phyloP scores from a whole-genome alignment of 2,329 filamentous ascomycete genomes.

The Xylaria sp. region DNA sequence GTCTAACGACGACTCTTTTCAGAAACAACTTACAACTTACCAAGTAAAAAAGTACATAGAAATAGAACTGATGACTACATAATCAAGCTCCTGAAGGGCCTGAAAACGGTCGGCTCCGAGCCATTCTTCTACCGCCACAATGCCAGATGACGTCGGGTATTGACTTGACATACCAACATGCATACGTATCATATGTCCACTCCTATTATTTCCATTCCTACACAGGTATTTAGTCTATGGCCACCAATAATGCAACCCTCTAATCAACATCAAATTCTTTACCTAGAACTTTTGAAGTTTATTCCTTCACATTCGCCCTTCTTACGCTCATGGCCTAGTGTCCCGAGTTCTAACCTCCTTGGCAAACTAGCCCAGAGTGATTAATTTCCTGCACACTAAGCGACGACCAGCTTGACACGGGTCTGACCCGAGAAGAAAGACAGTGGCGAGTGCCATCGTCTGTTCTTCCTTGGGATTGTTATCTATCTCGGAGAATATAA shows the following conservation, averaged over 20 bases:
- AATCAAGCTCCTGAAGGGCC: not conserved
- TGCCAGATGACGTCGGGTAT: not conserved
- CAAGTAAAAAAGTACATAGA: not conserved
- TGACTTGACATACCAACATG: not conserved
- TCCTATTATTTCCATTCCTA: no score
- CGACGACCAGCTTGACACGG: no score
- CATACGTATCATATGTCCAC: no score
- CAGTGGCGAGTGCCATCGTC: no score
- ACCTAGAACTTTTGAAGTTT: not conserved
- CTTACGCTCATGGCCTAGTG: no score
- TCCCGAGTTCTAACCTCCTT: no score
- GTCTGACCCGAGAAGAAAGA: no score
- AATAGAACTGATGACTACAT: not conserved
- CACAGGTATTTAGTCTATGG: not conserved
- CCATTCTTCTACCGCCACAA: not conserved
- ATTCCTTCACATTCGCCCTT: no score
- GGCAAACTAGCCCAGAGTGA: no score
- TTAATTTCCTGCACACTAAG: no score
- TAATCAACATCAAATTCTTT: not conserved
- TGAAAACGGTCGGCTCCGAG: not conserved
- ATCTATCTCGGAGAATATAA: no score
- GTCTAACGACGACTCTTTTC: not conserved
- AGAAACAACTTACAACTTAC: not conserved
- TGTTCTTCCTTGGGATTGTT: no score
- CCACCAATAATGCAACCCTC: not conserved